A percentile compares a stretch with the other conserved stretches of the same genome.
These are phyloP conservation scores for Phellopilus nigrolimitatus DNA, from an alignment of 1,284 basidiomycete species.

Conservation along the genomic window DNA sequence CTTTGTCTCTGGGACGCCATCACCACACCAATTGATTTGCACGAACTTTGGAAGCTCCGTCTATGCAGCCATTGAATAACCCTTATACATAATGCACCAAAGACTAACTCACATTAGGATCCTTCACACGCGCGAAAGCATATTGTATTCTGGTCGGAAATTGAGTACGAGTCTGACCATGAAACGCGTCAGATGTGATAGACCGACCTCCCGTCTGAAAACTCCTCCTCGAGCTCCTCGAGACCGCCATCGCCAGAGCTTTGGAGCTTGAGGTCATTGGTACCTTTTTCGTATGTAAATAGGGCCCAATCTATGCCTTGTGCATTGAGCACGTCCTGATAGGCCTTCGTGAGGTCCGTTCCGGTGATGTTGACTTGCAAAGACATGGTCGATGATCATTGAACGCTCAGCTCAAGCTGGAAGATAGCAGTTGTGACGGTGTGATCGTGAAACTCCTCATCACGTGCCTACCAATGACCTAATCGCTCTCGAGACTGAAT, in stretches of 20 bases:
- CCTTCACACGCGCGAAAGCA: slow-evolving; percentile 85
- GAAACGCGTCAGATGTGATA: slow-evolving; percentile 5
- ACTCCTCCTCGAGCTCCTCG: slow-evolving; percentile 91
- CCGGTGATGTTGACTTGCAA: slow-evolving; percentile 71
- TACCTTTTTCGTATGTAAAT: slow-evolving; percentile 80
- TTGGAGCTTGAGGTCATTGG: slow-evolving; percentile 90
- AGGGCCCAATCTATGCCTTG: slow-evolving; percentile 82
- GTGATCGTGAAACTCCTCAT: no score
- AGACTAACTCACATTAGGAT: slow-evolving; percentile 65
- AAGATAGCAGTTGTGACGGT: no score
- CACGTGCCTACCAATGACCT: no score
- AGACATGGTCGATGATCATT: slow-evolving; percentile 53
- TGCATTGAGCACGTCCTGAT: slow-evolving; percentile 75
- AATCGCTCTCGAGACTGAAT: no score
- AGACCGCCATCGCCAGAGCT: slow-evolving; percentile 80
- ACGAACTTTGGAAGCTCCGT: slow-evolving; percentile 90
- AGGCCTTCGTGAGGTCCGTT: slow-evolving; percentile 70
- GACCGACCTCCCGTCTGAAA: slow-evolving; percentile 82
- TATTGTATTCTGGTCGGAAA: slow-evolving; percentile 75
- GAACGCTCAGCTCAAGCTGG: no score
- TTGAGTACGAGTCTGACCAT: slow-evolving; percentile 13
- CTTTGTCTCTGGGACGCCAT: slow-evolving; percentile 88
- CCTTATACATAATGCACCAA: background rate
- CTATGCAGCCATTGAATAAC: slow-evolving; percentile 34
- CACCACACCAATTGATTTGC: slow-evolving; percentile 90